Percentiles rank a stretch among this genome's conserved stretches.
Conservation (phyloP, 2,329 filamentous ascomycete genomes). For the Microthyrium microscopicum region DNA sequence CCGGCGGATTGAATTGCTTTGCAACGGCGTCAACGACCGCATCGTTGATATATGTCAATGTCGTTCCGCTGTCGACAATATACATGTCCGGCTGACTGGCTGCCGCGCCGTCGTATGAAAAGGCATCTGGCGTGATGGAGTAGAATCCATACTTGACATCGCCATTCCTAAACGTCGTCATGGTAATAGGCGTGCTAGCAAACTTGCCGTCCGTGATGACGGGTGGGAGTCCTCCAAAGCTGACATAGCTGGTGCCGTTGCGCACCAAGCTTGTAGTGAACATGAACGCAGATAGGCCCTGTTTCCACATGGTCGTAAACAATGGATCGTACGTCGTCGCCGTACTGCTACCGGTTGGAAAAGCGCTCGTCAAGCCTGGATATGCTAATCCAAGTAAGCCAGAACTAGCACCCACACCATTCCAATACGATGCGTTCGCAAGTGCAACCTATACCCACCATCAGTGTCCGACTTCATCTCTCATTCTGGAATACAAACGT, state of each 20-base stretch:
- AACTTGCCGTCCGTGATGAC: slow-evolving; percentile 21
- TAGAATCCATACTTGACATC: slow-evolving; percentile 17
- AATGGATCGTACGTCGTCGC: slow-evolving; percentile 29
- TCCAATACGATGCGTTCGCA: slow-evolving; percentile 26
- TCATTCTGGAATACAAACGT: not conserved
- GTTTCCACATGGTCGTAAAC: slow-evolving; percentile 31
- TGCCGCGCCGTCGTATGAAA: slow-evolving; percentile 11
- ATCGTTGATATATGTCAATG: slow-evolving; percentile 24
- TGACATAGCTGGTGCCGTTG: slow-evolving; percentile 19
- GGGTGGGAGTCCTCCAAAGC: slow-evolving; percentile 33
- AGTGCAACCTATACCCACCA: slow-evolving; percentile 29
- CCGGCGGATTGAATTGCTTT: slow-evolving; percentile 26
- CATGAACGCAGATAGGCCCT: slow-evolving; percentile 25
- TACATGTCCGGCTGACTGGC: slow-evolving; percentile 10
- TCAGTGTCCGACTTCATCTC: not conserved
- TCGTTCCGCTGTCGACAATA: slow-evolving; percentile 30
- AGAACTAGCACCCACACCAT: slow-evolving; percentile 27
- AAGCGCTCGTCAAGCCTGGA: slow-evolving; percentile 29
- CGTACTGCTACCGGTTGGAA: slow-evolving; percentile 11
- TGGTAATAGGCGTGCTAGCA: slow-evolving; percentile 20
- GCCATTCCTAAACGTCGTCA: slow-evolving; percentile 11
- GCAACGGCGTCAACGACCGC: slow-evolving; percentile 22
- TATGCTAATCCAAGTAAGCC: slow-evolving; percentile 37
- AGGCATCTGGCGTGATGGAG: slow-evolving; percentile 19
- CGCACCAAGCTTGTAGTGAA: slow-evolving; percentile 33